Evolutionary conservation across 768 basidiomycete genomes (phyloP), one percentile per base, ranked within the genome.

Genomic region (Leccinum uliginosum): DNA sequence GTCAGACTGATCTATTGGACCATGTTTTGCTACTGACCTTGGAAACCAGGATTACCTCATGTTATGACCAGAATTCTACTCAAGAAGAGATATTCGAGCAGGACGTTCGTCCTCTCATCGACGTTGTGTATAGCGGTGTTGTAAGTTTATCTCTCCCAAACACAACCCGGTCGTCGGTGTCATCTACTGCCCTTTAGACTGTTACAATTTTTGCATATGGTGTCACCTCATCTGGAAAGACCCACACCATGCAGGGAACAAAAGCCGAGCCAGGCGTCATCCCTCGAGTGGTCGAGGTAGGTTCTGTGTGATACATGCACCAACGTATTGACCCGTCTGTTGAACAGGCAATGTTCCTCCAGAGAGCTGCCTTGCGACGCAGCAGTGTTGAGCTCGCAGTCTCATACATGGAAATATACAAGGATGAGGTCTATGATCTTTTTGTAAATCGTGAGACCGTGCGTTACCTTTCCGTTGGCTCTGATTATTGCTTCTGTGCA

Each of bases 131-230:
- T 63, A 79, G 77, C 49, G 92, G 92, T 19, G 78, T 91, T 35
- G 89, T 91, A 63, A 62, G 88, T 15, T 9, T 73, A 32, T 6
- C 35, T 8, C 43, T 29, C 21, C 46, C 10, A 7, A 7, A 27
- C 15, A 7, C 23, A 15, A 14, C 23, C 19, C 23, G 27, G 12
- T 50, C 26, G 24, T 51, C 27, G n/a, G 8, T 14, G 19, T 49
- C 26, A 11, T 29, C 46, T 34, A 14, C 32, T 24, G 6, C 30
- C 24, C 24, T 51, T 49, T 19, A 91, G 89, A 92, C 87, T 0
- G 85, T 91, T 4, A 93, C 91, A 10, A 84, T 94, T 15, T 93
- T 94, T 61, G 89, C 91, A 1, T 94, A 94, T 71, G 93, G 93
- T 7, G 91, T 93, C 12, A 94, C 91, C 10, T 92, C 90, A 2